Evolutionary conservation across 1,139 yeast genomes (phyloP).

Genomic region (Geotrichum candidum): DNA sequence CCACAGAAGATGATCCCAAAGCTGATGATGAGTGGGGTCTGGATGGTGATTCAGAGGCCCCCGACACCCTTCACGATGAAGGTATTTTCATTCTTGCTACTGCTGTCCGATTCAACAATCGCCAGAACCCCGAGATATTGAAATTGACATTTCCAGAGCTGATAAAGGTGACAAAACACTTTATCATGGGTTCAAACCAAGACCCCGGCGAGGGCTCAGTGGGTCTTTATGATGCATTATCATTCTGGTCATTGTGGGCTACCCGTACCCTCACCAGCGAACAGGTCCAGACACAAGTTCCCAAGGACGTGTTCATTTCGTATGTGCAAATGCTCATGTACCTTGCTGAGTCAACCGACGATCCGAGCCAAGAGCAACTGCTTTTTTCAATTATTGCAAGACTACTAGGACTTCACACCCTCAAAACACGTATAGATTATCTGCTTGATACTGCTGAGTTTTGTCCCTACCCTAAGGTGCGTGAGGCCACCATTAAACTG

Average conservation of each 20-base stretch:
- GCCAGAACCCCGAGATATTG: slow-evolving; percentile 17
- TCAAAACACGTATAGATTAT: slow-evolving; percentile 52
- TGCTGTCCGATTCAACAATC: slow-evolving; percentile 29
- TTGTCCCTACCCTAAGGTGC: slow-evolving; percentile 62
- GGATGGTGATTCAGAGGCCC: not conserved
- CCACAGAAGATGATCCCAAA: not conserved
- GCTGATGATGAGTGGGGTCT: not conserved
- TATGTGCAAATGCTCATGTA: slow-evolving; percentile 43
- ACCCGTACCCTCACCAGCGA: slow-evolving; percentile 32
- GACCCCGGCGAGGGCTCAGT: slow-evolving; percentile 31
- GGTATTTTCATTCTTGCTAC: slow-evolving; percentile 34
- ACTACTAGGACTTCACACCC: slow-evolving; percentile 49
- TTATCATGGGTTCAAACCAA: slow-evolving; percentile 18
- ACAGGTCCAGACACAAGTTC: slow-evolving; percentile 12
- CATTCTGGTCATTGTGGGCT: slow-evolving; percentile 43
- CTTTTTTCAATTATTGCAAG: slow-evolving; percentile 34
- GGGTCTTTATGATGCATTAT: slow-evolving; percentile 38
- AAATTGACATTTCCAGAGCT: slow-evolving; percentile 25
- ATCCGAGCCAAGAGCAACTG: slow-evolving; percentile 32
- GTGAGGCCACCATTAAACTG: slow-evolving; percentile 56
- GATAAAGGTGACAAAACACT: slow-evolving; percentile 21
- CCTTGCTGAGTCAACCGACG: slow-evolving; percentile 25
- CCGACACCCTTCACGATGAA: slow-evolving; percentile 24
- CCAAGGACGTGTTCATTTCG: slow-evolving; percentile 29
- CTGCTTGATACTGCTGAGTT: slow-evolving; percentile 57